These are phyloP conservation scores for Mucor mucedo DNA, from an alignment of 371 early-diverging fungal species.

Conservation along the genomic window DNA sequence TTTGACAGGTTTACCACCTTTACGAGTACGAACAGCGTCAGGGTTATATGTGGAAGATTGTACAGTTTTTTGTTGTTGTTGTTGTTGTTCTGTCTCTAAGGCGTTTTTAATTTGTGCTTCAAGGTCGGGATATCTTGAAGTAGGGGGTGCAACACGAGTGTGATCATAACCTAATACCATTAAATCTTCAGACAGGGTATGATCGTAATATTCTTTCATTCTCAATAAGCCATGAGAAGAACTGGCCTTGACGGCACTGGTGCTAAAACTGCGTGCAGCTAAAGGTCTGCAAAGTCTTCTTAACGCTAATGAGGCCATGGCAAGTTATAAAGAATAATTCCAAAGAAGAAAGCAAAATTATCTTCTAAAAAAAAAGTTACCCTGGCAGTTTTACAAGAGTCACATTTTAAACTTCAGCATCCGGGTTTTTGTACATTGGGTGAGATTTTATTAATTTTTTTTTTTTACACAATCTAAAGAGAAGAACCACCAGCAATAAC, in stretches of 20 bases:
- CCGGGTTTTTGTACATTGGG: background rate
- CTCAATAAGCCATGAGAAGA: constrained; percentile 64
- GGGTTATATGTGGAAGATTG: background rate
- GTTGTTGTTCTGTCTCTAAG: constrained; percentile 22
- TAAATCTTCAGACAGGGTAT: constrained; percentile 83
- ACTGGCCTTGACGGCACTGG: constrained; percentile 28
- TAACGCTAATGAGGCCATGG: constrained; percentile 20
- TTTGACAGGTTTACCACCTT: constrained; percentile 64
- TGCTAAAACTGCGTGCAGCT: constrained; percentile 34
- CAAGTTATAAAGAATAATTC: background rate
- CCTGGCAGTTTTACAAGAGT: constrained; percentile 6
- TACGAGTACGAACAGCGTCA: constrained; percentile 47
- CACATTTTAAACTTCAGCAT: constrained; percentile 3
- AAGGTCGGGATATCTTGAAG: constrained; percentile 46
- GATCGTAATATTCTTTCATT: constrained; percentile 83
- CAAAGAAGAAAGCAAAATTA: constrained; percentile 3
- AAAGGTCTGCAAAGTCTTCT: constrained; percentile 27
- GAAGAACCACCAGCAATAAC: constrained; percentile 39
- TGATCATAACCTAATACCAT: constrained; percentile 86
- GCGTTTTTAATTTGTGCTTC: constrained; percentile 43
- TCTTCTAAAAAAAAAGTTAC: constrained; percentile 6
- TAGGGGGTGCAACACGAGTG: constrained; percentile 49
- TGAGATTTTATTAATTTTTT: background rate
- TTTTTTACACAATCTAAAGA: constrained; percentile 15
- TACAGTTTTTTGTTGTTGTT: background rate